Evolutionary conservation across 1,284 basidiomycete genomes (phyloP).

Genomic region (Irpex rosettiformis): DNA sequence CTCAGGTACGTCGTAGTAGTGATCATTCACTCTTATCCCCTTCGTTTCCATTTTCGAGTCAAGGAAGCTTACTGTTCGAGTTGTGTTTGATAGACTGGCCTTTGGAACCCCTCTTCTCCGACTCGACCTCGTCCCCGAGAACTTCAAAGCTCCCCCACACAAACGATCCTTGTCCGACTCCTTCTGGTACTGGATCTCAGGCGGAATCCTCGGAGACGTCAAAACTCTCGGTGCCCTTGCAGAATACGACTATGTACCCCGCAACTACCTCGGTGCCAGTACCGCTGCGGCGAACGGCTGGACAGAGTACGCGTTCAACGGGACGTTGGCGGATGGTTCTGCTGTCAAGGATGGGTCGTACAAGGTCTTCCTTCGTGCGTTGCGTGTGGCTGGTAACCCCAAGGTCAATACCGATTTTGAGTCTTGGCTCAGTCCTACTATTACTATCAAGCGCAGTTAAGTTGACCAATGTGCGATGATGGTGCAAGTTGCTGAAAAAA

Average conservation of each 20-base stretch:
- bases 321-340: conserved; percentile 53
- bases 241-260: conserved; percentile 32
- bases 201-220: conserved; percentile 31
- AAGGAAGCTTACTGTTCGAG: background rate
- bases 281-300: conserved; percentile 34
- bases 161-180: conserved; percentile 18
- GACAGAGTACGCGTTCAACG: conserved; percentile 28
- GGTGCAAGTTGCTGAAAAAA: too few relatives aligned
- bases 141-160: conserved; percentile 33
- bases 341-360: conserved; percentile 58
- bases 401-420: conserved; percentile 57
- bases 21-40: too few relatives aligned
- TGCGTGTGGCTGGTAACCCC: conserved; percentile 55
- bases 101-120: conserved; percentile 7
- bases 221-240: conserved; percentile 38
- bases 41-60: too few relatives aligned
- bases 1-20: conserved; percentile 37
- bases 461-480: too few relatives aligned
- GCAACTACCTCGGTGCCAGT: conserved; percentile 30
- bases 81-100: background rate
- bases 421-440: conserved; percentile 40
- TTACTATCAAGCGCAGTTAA: conserved; percentile 25
- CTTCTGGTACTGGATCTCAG: conserved; percentile 10
- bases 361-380: conserved; percentile 52
- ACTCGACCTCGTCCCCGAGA: conserved; percentile 13